Evolutionary conservation across 306 rosid species (phyloP).

Genomic region (Rosa rugosa): DNA sequence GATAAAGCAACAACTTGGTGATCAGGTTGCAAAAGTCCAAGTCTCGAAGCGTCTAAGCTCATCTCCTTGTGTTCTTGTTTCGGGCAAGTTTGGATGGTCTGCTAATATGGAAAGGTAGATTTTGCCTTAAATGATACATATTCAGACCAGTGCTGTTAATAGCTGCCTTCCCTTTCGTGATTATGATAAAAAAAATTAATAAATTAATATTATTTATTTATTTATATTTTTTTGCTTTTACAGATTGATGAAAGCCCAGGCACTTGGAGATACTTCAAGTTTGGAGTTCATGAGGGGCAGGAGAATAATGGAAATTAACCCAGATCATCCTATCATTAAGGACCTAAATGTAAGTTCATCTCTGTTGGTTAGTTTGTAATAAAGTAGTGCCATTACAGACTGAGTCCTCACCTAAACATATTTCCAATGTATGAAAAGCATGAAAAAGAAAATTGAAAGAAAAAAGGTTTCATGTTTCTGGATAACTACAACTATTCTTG

Average conservation of each 20-base stretch:
- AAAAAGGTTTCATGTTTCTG: background rate
- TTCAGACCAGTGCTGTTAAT: background rate
- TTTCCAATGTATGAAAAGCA: background rate
- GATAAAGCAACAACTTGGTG: conserved; percentile 98
- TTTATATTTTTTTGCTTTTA: conserved; percentile 4
- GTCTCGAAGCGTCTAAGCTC: conserved; percentile 94
- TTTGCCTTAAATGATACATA: background rate
- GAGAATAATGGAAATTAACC: conserved; percentile 94
- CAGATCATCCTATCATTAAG: conserved; percentile 87
- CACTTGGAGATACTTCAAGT: conserved; percentile 91
- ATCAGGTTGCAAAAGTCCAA: conserved; percentile 92
- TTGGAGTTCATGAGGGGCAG: conserved; percentile 99
- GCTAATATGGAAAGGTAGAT: conserved; percentile 98
- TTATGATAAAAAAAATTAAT: background rate
- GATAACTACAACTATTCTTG: background rate
- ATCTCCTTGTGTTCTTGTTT: conserved; percentile 99
- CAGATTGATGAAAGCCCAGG: conserved; percentile 99
- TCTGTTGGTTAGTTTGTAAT: background rate
- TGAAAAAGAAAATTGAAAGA: background rate
- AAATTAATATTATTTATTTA: background rate
- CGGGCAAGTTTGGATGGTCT: conserved; percentile 99
- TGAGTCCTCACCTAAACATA: background rate
- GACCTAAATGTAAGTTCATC: conserved; percentile 71
- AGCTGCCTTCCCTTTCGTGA: background rate
- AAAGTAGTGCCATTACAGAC: background rate